Evolutionary conservation across 306 rosid genomes (phyloP), one percentile per base, ranked within the genome.

Genomic region (Glycine soja): DNA sequence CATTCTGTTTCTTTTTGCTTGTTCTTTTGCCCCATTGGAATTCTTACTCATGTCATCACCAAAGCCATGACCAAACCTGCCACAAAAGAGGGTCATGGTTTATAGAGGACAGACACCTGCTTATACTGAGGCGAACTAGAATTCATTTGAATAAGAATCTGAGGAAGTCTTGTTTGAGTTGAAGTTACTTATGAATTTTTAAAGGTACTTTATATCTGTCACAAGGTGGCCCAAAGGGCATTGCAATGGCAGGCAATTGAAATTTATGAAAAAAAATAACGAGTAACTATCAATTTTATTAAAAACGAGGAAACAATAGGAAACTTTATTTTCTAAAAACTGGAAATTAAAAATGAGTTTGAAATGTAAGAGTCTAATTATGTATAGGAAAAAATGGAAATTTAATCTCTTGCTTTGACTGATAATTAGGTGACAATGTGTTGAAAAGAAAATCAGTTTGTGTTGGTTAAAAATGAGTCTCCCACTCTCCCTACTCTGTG

Each of bases 11-110:
- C 91, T 19, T 85, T 95, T 71, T 93, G 99, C 83, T 89, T 95
- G 78, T 88, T 95, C 85, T 90, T 88, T 82, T 95, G 99, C 42
- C 99, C 98, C 19, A 68, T 91, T 81, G 99, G 99, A 87, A 91
- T 95, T 82, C 89, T 93, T 64, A 56, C 90, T 76, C 99, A 95
- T 88, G 72, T 71, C 78, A 81, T 95, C 82, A 95, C 99, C 81
- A 95, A 93, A 81, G 92, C 92, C 67, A 54, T 95, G 82, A 83
- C 90, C 75, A 79, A 59, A 87, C 67, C 82, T 72, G 70, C 70
- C 42, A 82, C 82, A 73, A 81, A 57, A 65, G 82, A 83, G 74
- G 66, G 84, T 74, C 90, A 68, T 69, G 57, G 75, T 62, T 64
- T 81, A 48, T 83, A 89, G 85, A 85, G 6, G 72, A 38, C 30